Evolutionary conservation across 2,329 filamentous ascomycete genomes (phyloP).

Genomic region (Diaporthe vaccinii): DNA sequence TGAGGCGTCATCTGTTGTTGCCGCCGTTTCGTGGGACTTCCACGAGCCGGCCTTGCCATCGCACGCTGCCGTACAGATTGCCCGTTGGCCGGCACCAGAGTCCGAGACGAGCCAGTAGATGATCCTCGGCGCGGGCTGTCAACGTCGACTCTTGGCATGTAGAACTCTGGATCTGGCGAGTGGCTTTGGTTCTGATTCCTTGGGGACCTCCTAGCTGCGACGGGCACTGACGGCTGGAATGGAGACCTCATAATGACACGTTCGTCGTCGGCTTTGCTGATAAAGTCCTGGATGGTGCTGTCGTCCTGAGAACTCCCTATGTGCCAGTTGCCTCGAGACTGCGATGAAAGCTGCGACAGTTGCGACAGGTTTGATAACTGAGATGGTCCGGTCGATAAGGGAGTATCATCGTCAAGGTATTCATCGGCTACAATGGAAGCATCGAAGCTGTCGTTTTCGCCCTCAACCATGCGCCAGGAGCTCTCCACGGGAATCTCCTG

Average conservation of each 20-base stretch:
- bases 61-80: slow-evolving; percentile 46
- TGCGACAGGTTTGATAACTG: slow-evolving; percentile 55
- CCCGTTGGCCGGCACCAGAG: slow-evolving; percentile 49
- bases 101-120: slow-evolving; percentile 52
- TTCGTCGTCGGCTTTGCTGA: slow-evolving; percentile 67
- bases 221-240: slow-evolving; percentile 66
- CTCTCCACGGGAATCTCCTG: slow-evolving; percentile 61
- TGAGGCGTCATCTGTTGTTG: slow-evolving; percentile 8
- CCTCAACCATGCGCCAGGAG: slow-evolving; percentile 73
- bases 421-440: slow-evolving; percentile 65
- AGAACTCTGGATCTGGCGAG: slow-evolving; percentile 65
- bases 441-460: slow-evolving; percentile 72
- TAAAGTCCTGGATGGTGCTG: slow-evolving; percentile 66
- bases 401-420: slow-evolving; percentile 55
- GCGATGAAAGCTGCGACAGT: slow-evolving; percentile 46
- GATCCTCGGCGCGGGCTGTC: slow-evolving; percentile 52
- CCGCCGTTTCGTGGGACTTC: slow-evolving; percentile 42
- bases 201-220: slow-evolving; percentile 50
- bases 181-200: slow-evolving; percentile 48
- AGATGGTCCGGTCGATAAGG: slow-evolving; percentile 61
- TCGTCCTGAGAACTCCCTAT: slow-evolving; percentile 65
- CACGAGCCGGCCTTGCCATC: slow-evolving; percentile 42
- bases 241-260: slow-evolving; percentile 67
- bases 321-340: slow-evolving; percentile 53
- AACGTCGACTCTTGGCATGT: slow-evolving; percentile 64